Conservation (phyloP, 257 asterid species). For the Dorcoceras hygrometricum region DNA sequence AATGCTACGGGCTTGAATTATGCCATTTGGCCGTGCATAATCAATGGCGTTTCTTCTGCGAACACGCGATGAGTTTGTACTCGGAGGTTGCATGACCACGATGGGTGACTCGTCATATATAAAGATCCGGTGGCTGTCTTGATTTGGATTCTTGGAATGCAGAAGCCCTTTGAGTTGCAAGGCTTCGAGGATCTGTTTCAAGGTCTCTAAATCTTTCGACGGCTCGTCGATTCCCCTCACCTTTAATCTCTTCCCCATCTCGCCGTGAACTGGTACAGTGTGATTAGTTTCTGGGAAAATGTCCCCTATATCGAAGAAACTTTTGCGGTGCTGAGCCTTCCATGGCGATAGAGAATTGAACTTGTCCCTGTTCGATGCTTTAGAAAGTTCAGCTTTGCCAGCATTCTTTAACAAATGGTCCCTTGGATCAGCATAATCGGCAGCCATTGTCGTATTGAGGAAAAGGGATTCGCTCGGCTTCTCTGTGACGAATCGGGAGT, state of each 20-base stretch:
- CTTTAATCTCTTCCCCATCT: slow-evolving; percentile 62
- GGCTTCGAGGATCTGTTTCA: slow-evolving; percentile 90
- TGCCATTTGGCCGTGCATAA: slow-evolving; percentile 30
- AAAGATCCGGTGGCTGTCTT: slow-evolving; percentile 39
- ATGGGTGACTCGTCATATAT: slow-evolving; percentile 66
- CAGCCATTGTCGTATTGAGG: slow-evolving; percentile 19
- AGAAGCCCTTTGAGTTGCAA: slow-evolving; percentile 89
- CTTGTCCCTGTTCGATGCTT: slow-evolving; percentile 36
- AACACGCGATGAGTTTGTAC: slow-evolving; percentile 31
- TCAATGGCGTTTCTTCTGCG: slow-evolving; percentile 37
- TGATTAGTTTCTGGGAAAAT: slow-evolving; percentile 78
- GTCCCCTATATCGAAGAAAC: slow-evolving; percentile 71
- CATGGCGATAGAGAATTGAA: slow-evolving; percentile 39
- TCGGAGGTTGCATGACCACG: slow-evolving; percentile 54
- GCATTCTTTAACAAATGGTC: slow-evolving; percentile 30
- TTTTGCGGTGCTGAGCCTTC: slow-evolving; percentile 56
- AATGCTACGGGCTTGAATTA: slow-evolving; percentile 32
- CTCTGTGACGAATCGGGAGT: slow-evolving; percentile 46
- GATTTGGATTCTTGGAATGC: slow-evolving; percentile 47
- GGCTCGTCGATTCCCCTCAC: slow-evolving; percentile 79
- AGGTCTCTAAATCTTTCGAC: slow-evolving; percentile 71
- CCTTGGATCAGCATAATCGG: slow-evolving; percentile 34
- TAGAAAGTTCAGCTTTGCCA: slow-evolving; percentile 30
- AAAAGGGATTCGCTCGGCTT: slow-evolving; percentile 8
- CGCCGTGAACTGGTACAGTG: slow-evolving; percentile 46